Percentiles rank a stretch among this genome's conserved stretches.
phyloP scores from a whole-genome alignment of 2,329 filamentous ascomycete genomes.

The Metarhizium album region DNA sequence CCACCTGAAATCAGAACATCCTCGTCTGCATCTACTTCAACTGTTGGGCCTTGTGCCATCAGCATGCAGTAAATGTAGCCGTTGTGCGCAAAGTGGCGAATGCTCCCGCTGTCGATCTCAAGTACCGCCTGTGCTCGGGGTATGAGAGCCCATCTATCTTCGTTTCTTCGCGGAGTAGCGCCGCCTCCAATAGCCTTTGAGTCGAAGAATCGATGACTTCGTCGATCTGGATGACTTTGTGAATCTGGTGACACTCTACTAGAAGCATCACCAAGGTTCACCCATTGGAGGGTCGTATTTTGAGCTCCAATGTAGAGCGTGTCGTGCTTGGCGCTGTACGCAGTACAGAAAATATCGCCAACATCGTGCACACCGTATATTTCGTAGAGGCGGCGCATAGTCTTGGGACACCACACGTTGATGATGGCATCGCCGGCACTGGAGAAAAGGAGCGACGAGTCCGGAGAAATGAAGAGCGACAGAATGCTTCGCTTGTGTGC shows the following conservation, averaged over 20 bases:
- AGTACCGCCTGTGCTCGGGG: conserved; percentile 48
- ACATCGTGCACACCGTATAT: conserved; percentile 92
- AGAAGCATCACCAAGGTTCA: conserved; percentile 56
- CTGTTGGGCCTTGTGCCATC: conserved; percentile 58
- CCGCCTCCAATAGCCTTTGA: conserved; percentile 76
- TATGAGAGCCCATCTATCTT: conserved; percentile 45
- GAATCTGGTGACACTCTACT: conserved; percentile 50
- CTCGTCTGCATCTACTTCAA: conserved; percentile 57
- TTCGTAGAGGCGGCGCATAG: conserved; percentile 69
- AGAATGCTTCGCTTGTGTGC: conserved; percentile 89
- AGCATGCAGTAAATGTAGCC: conserved; percentile 97
- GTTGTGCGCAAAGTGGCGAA: conserved; percentile 83
- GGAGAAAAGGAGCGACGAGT: conserved; percentile 72
- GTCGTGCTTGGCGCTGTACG: conserved; percentile 68
- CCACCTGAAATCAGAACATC: conserved; percentile 85
- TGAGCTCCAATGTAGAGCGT: conserved; percentile 88
- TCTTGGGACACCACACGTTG: conserved; percentile 80
- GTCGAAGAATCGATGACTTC: conserved; percentile 87
- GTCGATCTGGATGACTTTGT: conserved; percentile 60
- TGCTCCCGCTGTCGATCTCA: conserved; percentile 71
- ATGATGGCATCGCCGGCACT: conserved; percentile 89
- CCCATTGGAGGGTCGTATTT: conserved; percentile 94
- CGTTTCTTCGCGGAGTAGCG: conserved; percentile 61
- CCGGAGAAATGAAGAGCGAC: conserved; percentile 67
- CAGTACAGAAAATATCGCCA: conserved; percentile 92